A percentile compares a stretch with the other conserved stretches of the same genome.
These are phyloP conservation scores for Sphagnum magellanicum DNA, from an alignment of 228 moss, liverwort and hornwort species.

Conservation along the genomic window DNA sequence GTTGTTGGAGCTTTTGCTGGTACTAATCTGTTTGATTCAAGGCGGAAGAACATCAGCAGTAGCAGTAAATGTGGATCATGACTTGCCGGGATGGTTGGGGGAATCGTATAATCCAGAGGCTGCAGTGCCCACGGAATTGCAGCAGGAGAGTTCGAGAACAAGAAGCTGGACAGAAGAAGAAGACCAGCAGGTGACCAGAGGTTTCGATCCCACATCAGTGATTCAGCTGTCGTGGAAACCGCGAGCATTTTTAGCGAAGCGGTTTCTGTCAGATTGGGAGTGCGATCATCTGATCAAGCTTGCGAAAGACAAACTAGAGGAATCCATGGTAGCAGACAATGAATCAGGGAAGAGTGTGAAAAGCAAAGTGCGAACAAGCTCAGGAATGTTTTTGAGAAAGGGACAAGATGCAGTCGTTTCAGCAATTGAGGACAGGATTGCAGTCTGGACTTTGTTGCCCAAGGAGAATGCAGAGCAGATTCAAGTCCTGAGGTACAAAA, in stretches of 20 bases:
- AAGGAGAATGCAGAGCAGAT: slow-evolving; percentile 93
- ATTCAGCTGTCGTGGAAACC: slow-evolving; percentile 39
- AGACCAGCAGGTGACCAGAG: slow-evolving; percentile 10
- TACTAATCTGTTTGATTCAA: too few relatives aligned
- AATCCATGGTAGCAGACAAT: slow-evolving; percentile 98
- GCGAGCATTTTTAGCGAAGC: slow-evolving; percentile 69
- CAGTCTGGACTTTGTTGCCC: slow-evolving; percentile 79
- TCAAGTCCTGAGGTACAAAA: slow-evolving; percentile 84
- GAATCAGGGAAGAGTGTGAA: slow-evolving; percentile 93
- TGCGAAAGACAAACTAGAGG: slow-evolving; percentile 82
- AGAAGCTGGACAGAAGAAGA: slow-evolving; percentile 11
- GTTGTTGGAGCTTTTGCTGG: too few relatives aligned
- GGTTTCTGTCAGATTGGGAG: slow-evolving; percentile 76
- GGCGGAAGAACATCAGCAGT: too few relatives aligned
- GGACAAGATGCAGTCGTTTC: slow-evolving; percentile 76
- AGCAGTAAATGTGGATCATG: slow-evolving; percentile 46
- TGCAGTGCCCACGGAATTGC: neutral
- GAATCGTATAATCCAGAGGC: slow-evolving; percentile 25
- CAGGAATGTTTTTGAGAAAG: slow-evolving; percentile 86
- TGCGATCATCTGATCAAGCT: slow-evolving; percentile 80
- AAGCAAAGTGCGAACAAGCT: slow-evolving; percentile 90
- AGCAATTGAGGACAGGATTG: slow-evolving; percentile 84
- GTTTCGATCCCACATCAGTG: slow-evolving; percentile 19
- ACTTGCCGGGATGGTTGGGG: slow-evolving; percentile 74
- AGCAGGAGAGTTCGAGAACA: slow-evolving; percentile 9